A percentile compares a stretch with the other conserved stretches of the same genome.
Conservation (phyloP, 2,329 filamentous ascomycete species). For the Ophiostoma triangulosporum region DNA sequence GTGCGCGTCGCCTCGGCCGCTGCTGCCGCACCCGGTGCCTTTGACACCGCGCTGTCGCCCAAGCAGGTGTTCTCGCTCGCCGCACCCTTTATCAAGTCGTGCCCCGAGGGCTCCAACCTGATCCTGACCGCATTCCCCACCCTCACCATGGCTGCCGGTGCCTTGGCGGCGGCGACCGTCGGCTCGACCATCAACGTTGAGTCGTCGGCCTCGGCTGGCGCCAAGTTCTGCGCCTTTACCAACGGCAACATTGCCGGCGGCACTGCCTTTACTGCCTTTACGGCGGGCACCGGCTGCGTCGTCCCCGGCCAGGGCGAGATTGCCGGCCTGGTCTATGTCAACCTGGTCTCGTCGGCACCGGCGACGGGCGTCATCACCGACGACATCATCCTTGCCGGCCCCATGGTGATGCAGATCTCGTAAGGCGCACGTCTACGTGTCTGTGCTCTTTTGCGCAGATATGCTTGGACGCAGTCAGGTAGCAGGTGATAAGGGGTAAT, state of each 20-base stretch:
- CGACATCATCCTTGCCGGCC: slow-evolving; percentile 52
- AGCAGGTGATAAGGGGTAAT: too few species aligned
- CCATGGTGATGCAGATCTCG: slow-evolving; percentile 42
- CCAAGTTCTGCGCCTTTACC: slow-evolving; percentile 53
- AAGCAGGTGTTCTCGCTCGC: slow-evolving; percentile 61
- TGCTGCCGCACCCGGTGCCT: slow-evolving; percentile 51
- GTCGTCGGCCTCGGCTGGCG: slow-evolving; percentile 34
- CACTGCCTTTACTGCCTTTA: slow-evolving; percentile 45
- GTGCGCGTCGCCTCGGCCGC: slow-evolving; percentile 47
- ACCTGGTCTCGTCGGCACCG: slow-evolving; percentile 43
- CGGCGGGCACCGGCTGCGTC: slow-evolving; percentile 38
- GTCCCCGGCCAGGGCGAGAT: slow-evolving; percentile 42
- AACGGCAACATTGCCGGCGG: slow-evolving; percentile 45
- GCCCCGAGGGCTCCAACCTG: slow-evolving; percentile 52
- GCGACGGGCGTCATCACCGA: slow-evolving; percentile 40
- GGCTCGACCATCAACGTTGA: slow-evolving; percentile 34
- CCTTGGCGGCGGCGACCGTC: slow-evolving; percentile 26
- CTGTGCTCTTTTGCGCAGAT: too few species aligned
- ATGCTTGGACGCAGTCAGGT: too few species aligned
- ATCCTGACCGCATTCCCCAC: slow-evolving; percentile 50
- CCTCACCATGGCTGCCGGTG: slow-evolving; percentile 35
- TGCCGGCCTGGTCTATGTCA: slow-evolving; percentile 52
- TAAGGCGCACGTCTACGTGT: too few species aligned
- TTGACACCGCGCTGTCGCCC: slow-evolving; percentile 56
- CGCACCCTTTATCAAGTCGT: slow-evolving; percentile 57